These are phyloP conservation scores for Colletotrichum eremochloae DNA, from an alignment of 2,329 filamentous ascomycete species.

Conservation along the genomic window DNA sequence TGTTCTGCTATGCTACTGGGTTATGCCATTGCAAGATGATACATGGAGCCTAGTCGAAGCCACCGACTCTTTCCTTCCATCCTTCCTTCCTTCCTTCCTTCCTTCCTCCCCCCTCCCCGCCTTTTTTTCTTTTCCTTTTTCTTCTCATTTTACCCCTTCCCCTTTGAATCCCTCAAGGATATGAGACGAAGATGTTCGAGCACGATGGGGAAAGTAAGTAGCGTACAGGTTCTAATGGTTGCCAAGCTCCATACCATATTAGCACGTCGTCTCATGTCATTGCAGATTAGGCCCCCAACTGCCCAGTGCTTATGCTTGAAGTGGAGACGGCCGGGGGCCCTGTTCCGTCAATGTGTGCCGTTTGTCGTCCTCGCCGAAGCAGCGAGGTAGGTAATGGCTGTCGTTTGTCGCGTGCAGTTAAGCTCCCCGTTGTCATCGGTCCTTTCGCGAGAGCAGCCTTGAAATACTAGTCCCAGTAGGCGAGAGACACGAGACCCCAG, in stretches of 20 bases:
- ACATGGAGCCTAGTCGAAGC: background rate
- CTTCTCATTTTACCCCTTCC: background rate
- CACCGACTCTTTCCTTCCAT: background rate
- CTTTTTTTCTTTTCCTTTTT: background rate
- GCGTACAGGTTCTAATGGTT: background rate
- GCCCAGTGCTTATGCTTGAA: conserved; percentile 22
- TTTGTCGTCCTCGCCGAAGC: conserved; percentile 1
- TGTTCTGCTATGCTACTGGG: background rate
- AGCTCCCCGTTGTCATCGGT: conserved; percentile 12
- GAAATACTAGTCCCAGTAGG: conserved; percentile 12
- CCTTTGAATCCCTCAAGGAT: background rate
- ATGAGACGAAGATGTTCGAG: conserved; percentile 35
- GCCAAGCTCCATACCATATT: background rate
- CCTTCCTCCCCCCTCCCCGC: background rate
- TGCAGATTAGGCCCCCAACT: conserved; percentile 24
- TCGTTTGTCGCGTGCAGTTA: conserved; percentile 4
- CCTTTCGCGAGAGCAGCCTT: conserved; percentile 32
- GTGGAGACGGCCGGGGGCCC: conserved; percentile 20
- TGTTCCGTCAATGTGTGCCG: background rate
- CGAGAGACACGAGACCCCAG: background rate
- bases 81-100: background rate
- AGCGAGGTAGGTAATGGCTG: background rate
- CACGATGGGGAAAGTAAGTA: conserved; percentile 18
- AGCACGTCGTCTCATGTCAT: conserved; percentile 38
- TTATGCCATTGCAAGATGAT: background rate